Base-by-base conservation (phyloP, 140 eudicot species). In the Ambrosia hybrid region DNA sequence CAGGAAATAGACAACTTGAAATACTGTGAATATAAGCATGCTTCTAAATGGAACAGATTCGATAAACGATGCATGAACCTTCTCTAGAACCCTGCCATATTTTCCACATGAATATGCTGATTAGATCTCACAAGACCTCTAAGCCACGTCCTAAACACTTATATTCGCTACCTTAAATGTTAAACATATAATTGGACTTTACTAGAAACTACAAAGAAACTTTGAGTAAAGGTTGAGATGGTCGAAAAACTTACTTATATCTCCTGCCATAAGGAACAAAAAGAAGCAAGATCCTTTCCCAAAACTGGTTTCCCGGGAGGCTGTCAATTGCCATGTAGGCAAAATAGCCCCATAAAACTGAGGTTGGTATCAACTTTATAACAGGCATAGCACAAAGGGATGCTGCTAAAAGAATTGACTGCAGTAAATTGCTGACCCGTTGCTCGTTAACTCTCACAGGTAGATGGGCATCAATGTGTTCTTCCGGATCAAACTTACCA, bases 251-350 rank as follows among this genome's bases (percentile, higher is more conserved):
- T 81, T 63, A 81, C 89, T 74, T 82, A 67, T 78, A 82, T 75
- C 86, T 68, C 5, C 89, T 73, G 37, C 78, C 71, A 0, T 76
- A 75, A 4, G 84, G 70, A 15, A 82, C 55, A 66, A 85, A 82
- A 36, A 85, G 86, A 51, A 85, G 84, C 15, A 76, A 49, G 9
- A 81, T 66, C 15, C 86, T 63, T 75, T 85, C 89, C 89, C 89
- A 85, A 45, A 85, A 70, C 43, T 85, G 89, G 73, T 85, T 85
- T 51, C 84, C 89, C 0, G 84, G 89, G 68, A 81, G 84, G 65
- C 89, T 85, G 43, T 85, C 86, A 6, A 85, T 82, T 3, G 89
- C 86, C 89, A 85, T 85, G 81, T 81, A 85, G 51, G 89, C 85
- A 45, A 85, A 85, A 69, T 85, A 85, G 4, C 89, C 86, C 89